Evolutionary conservation across 768 basidiomycete genomes (phyloP).

Genomic region (Rhodotorula graminis): DNA sequence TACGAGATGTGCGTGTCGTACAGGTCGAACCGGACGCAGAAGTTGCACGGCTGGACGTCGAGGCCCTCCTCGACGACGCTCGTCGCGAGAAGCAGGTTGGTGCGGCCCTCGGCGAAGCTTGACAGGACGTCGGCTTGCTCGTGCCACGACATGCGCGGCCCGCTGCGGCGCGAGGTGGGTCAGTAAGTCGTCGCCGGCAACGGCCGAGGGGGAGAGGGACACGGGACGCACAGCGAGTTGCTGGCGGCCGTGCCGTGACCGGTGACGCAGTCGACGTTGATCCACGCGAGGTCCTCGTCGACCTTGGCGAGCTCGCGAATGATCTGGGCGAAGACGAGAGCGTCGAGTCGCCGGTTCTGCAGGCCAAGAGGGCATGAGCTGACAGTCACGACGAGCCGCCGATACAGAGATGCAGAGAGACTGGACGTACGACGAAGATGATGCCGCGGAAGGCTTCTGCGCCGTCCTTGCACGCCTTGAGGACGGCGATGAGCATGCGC

Average conservation of each 20-base stretch:
- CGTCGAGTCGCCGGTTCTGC: constrained; percentile 14
- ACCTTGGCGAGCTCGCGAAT: constrained; percentile 1
- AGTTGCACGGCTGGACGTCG: constrained; percentile 26
- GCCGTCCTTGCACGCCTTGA: neutral
- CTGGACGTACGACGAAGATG: constrained; percentile 17
- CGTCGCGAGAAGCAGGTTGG: constrained; percentile 17
- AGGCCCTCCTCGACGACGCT: constrained; percentile 21
- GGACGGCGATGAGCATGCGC: constrained; percentile 1
- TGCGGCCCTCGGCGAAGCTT: constrained; percentile 7
- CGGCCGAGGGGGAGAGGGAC: too few relatives aligned
- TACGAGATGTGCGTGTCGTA: constrained; percentile 7
- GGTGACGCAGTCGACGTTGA: constrained; percentile 19
- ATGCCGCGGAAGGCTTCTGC: constrained; percentile 15
- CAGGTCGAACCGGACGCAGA: constrained; percentile 13
- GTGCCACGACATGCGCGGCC: constrained; percentile 14
- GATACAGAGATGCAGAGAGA: too few relatives aligned
- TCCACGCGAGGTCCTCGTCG: constrained; percentile 2
- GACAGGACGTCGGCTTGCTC: constrained; percentile 6
- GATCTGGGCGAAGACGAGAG: constrained; percentile 6
- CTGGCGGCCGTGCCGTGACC: constrained; percentile 3
- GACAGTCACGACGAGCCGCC: too few relatives aligned
- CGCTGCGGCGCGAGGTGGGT: neutral
- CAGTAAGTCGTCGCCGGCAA: too few relatives aligned
- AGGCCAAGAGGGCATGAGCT: too few relatives aligned
- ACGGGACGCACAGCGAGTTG: constrained; percentile 1